Evolutionary conservation across 345 rosid genomes (phyloP), one percentile per base, ranked within the genome.

Genomic region (Geranium brycei): DNA sequence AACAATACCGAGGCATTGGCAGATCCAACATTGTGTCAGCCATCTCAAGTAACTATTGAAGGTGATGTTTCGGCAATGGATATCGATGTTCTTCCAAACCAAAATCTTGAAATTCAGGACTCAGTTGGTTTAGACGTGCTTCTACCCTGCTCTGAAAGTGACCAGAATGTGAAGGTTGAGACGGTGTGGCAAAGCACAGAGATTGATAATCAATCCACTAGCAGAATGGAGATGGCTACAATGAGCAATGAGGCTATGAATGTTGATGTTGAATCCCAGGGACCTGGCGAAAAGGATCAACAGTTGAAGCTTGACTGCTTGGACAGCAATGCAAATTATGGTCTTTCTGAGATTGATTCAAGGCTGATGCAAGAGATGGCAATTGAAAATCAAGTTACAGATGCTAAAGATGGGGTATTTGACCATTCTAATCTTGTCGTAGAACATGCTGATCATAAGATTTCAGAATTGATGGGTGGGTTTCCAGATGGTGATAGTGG

Each of bases 401-500:
- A 57, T 38, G 41, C 64, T 71, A 73, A 68, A 23, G 81, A 68
- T 53, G 64, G 23, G 28, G 28, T 23, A 23, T 23, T 23, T 23
- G 28, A 23, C 28, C 28, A 23, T 23, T 23, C 28, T 59, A 68
- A 58, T 72, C 60, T 40, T 23, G 59, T 15, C 32, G 53, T 58
- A 51, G 66, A 71, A 51, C 62, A 30, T 56, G 17, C 19, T 35
- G 76, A 64, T 30, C 68, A 58, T 32, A n/a, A 8, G 58, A 51
- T 65, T 51, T 51, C 69, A 16, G 85, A 82, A 30, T 69, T 82
- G 69, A 80, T 79, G 81, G 77, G 67, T 8, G 82, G 80, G 10
- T 75, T 79, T 64, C 61, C 77, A 58, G 86, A 78, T 59, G 76
- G 51, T 69, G 88, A 82, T 70, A 62, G 63, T 18, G 82, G 72